Percentiles rank a stretch among this genome's conserved stretches.
Conservation (phyloP, 495 filamentous ascomycete species). For the Trichoderma erinaceum region DNA sequence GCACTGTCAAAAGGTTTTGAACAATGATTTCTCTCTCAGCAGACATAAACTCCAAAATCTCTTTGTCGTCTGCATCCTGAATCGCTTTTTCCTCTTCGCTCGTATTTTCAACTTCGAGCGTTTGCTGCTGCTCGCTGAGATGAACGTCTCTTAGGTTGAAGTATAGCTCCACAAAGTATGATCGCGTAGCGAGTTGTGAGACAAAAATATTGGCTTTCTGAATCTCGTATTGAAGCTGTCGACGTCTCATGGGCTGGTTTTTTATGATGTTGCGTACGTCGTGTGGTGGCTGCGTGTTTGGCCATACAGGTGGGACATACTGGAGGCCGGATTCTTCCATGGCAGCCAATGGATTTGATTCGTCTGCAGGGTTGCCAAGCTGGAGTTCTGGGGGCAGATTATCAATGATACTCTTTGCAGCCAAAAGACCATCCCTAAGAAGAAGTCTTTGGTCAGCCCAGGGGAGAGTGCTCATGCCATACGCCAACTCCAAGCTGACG, state of each 20-base stretch:
- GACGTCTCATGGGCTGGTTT: conserved; percentile 36
- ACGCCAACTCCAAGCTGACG: conserved; percentile 63
- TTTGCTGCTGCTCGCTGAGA: conserved; percentile 25
- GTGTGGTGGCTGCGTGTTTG: conserved; percentile 26
- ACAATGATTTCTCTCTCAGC: conserved; percentile 68
- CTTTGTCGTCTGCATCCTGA: conserved; percentile 39
- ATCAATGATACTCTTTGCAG: conserved; percentile 54
- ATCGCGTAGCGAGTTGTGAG: conserved; percentile 66
- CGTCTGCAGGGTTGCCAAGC: conserved; percentile 29
- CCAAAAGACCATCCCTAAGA: conserved; percentile 54
- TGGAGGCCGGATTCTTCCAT: conserved; percentile 27
- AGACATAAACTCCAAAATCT: conserved; percentile 42
- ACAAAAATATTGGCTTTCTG: conserved; percentile 79
- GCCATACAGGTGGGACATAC: conserved; percentile 34
- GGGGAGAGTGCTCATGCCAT: conserved; percentile 61
- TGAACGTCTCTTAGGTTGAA: conserved; percentile 57
- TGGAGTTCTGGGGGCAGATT: conserved; percentile 57
- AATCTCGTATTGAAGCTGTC: conserved; percentile 67
- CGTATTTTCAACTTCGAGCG: conserved; percentile 18
- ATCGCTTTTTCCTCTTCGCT: conserved; percentile 30
- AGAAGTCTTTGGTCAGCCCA: conserved; percentile 65
- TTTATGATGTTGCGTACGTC: conserved; percentile 34
- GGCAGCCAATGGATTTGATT: conserved; percentile 22
- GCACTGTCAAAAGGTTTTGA: conserved; percentile 62
- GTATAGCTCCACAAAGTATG: conserved; percentile 78